These are phyloP conservation scores for Allomyces macrogynus DNA, from an alignment of 192 early-diverging fungal genomes.

Conservation along the genomic window DNA sequence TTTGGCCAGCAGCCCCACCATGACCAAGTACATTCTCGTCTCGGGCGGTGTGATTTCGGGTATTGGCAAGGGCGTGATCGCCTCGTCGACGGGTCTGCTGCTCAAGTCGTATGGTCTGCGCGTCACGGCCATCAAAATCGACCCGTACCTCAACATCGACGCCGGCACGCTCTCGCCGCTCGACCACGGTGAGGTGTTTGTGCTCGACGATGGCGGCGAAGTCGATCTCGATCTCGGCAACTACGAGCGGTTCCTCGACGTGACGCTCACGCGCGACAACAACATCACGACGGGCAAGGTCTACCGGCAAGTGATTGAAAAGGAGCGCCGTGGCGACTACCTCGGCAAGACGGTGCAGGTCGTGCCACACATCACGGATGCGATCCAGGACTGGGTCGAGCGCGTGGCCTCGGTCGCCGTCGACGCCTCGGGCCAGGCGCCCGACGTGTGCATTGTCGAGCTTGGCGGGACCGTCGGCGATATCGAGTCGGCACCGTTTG, in stretches of 20 bases:
- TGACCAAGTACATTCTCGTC: conserved; percentile 89
- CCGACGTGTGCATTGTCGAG: conserved; percentile 96
- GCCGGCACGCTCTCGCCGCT: conserved; percentile 90
- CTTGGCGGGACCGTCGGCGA: conserved; percentile 97
- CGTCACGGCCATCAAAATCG: conserved; percentile 98
- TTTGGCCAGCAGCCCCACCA: conserved; percentile 1
- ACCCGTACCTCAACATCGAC: conserved; percentile 98
- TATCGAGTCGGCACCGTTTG: conserved; percentile 97
- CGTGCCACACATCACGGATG: conserved; percentile 92
- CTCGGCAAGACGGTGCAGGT: conserved; percentile 98
- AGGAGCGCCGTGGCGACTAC: conserved; percentile 85
- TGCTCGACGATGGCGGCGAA: conserved; percentile 94
- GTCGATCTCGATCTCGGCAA: conserved; percentile 98
- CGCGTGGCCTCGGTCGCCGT: conserved; percentile 78
- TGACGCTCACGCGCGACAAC: conserved; percentile 83
- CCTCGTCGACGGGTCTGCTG: conserved; percentile 85
- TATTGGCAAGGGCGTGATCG: conserved; percentile 98
- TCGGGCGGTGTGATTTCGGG: conserved; percentile 98
- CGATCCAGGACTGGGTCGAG: conserved; percentile 96
- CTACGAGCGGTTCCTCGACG: conserved; percentile 94
- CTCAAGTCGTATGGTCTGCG: conserved; percentile 77
- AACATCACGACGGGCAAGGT: conserved; percentile 99
- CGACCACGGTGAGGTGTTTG: conserved; percentile 98
- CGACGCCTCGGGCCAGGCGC: conserved; percentile 52
- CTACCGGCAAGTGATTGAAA: conserved; percentile 86